Conservation (phyloP, 345 rosid species). For the Corymbia maculata region DNA sequence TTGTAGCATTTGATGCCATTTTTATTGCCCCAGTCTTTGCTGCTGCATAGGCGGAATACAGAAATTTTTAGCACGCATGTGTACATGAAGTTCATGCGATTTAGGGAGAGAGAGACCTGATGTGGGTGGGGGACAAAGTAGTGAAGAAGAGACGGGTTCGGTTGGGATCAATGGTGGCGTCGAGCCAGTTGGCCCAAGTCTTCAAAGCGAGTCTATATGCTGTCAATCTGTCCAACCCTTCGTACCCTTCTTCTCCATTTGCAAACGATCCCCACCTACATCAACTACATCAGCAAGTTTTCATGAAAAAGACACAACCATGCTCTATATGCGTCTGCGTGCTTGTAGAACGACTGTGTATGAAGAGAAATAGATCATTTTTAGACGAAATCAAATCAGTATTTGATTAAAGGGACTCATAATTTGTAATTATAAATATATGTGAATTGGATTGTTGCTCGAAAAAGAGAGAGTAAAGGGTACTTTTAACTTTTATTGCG, state of each 20-base stretch:
- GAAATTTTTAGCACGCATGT: background rate
- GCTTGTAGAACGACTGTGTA: background rate
- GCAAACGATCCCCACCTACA: slow-evolving; percentile 31
- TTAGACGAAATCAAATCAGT: background rate
- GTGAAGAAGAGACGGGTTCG: slow-evolving; percentile 32
- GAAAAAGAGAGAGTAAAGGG: background rate
- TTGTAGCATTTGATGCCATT: slow-evolving; percentile 4
- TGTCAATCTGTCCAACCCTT: slow-evolving; percentile 16
- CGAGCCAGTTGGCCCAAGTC: slow-evolving; percentile 44
- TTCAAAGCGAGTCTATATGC: slow-evolving; percentile 26
- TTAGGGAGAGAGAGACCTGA: slow-evolving; percentile 4
- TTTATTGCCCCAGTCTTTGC: slow-evolving; percentile 3
- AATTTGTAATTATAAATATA: background rate
- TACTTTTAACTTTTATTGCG: background rate
- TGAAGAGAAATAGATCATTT: background rate
- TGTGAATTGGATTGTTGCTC: background rate
- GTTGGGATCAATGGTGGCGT: slow-evolving; percentile 24
- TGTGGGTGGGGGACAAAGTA: slow-evolving; percentile 32
- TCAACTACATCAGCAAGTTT: background rate
- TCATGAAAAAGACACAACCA: background rate
- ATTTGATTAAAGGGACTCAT: background rate
- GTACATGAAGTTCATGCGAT: background rate
- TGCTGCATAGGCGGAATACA: background rate
- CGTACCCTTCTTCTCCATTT: slow-evolving; percentile 21
- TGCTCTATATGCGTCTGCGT: background rate